Percentiles rank a stretch among this genome's conserved stretches.
Evolutionary conservation across 1,139 yeast species (phyloP).

Genomic region (Spathaspora sp.): DNA sequence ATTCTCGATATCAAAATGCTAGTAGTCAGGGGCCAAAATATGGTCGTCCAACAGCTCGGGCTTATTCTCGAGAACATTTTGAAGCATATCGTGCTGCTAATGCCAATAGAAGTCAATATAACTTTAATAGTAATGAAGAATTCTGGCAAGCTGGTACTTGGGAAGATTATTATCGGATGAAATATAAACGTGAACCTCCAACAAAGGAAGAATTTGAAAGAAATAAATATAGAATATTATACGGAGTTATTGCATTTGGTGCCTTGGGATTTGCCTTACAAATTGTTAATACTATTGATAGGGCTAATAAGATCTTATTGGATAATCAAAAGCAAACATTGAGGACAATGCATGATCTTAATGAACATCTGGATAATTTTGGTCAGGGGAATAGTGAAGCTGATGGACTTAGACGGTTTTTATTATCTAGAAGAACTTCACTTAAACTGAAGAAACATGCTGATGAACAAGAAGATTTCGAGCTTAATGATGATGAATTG

Average conservation of each 20-base stretch:
- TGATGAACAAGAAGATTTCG: constrained; percentile 14
- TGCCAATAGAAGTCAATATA: constrained; percentile 34
- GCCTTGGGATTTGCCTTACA: constrained; percentile 44
- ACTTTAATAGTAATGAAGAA: constrained; percentile 39
- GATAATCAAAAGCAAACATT: constrained; percentile 39
- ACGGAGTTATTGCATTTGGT: constrained; percentile 42
- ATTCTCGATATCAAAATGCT: constrained; percentile 25
- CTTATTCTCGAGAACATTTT: constrained; percentile 22
- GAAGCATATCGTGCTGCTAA: constrained; percentile 42
- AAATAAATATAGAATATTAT: constrained; percentile 47
- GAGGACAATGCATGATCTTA: constrained; percentile 46
- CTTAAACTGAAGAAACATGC: constrained; percentile 19
- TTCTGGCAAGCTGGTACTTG: constrained; percentile 72
- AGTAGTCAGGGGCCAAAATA: constrained; percentile 23
- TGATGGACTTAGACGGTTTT: constrained; percentile 52
- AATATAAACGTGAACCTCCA: constrained; percentile 37
- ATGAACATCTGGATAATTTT: constrained; percentile 50
- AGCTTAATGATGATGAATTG: constrained; percentile 26
- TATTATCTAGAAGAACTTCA: constrained; percentile 55
- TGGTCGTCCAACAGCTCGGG: constrained; percentile 2
- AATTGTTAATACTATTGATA: constrained; percentile 42
- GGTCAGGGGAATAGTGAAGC: constrained; percentile 39
- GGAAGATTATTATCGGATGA: constrained; percentile 61
- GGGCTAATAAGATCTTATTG: constrained; percentile 30
- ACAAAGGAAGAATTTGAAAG: constrained; percentile 43